Percentiles rank a stretch among this genome's conserved stretches.
Evolutionary conservation across 192 early-diverging fungal genomes (phyloP).

Genomic region (Rhizophagus prolifer): DNA sequence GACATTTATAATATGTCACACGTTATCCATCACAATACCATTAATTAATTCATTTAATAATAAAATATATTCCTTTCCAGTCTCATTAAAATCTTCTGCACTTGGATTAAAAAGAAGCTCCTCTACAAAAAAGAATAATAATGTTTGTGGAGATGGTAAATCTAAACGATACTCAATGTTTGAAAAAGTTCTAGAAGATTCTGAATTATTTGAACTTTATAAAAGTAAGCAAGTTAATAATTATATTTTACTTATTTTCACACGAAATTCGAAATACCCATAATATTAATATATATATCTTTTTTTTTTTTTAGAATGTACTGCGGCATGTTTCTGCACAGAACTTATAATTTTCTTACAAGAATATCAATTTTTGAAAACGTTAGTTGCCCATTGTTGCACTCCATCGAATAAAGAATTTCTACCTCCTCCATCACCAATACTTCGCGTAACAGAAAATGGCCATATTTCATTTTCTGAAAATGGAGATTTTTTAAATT

Average conservation of each 20-base stretch:
- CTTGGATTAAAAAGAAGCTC: no score
- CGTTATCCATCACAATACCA: constrained; percentile 20
- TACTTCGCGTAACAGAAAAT: background rate
- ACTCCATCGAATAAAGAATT: background rate
- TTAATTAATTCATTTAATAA: constrained; percentile 1
- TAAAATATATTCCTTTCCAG: no score
- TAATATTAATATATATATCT: background rate
- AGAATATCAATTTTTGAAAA: constrained; percentile 38
- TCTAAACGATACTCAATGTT: constrained; percentile 1
- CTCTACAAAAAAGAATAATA: background rate
- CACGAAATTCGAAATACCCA: background rate
- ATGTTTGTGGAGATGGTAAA: background rate
- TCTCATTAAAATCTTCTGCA: background rate
- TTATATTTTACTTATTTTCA: background rate
- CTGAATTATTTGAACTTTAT: constrained; percentile 19
- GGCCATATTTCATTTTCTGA: background rate
- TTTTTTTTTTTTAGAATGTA: constrained; percentile 18
- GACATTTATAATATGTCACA: constrained; percentile 11
- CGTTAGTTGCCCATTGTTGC: constrained; percentile 4
- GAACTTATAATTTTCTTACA: constrained; percentile 35
- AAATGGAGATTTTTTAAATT: background rate
- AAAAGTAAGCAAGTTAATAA: background rate
- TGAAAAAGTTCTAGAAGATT: constrained; percentile 12
- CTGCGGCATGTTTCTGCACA: constrained; percentile 36
- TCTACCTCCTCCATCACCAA: background rate